Percentiles rank a stretch among this genome's conserved stretches.
Evolutionary conservation across 108 stramenopile species (phyloP).

Genomic region (Fragilaria radians): DNA sequence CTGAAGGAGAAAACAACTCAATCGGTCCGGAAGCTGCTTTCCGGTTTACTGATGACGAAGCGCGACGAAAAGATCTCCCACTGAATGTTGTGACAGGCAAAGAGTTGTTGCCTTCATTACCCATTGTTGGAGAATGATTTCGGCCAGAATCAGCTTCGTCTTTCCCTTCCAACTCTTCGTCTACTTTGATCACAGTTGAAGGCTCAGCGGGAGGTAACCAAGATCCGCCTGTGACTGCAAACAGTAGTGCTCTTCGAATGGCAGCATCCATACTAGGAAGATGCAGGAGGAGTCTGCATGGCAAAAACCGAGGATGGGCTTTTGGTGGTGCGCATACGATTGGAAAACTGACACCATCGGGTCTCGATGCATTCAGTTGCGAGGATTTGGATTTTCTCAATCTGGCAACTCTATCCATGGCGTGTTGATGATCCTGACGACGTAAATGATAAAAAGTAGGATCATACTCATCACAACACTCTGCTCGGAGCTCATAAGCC

Average conservation of each 20-base stretch:
- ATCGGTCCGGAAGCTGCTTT: slow-evolving; percentile 9
- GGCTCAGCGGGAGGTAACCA: slow-evolving; percentile 85
- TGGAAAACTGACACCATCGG: slow-evolving; percentile 42
- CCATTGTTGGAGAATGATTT: slow-evolving; percentile 2
- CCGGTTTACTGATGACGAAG: background rate
- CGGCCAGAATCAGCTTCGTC: slow-evolving; percentile 15
- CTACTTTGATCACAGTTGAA: slow-evolving; percentile 7
- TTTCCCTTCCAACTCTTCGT: slow-evolving; percentile 27
- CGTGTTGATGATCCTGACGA: slow-evolving; percentile 88
- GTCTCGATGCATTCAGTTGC: slow-evolving; percentile 9
- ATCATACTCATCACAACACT: slow-evolving; percentile 85
- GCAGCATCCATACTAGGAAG: slow-evolving; percentile 75
- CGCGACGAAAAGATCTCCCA: slow-evolving; percentile 5
- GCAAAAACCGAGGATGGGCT: slow-evolving; percentile 79
- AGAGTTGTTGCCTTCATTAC: slow-evolving; percentile 12
- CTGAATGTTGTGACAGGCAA: slow-evolving; percentile 23
- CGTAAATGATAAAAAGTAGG: slow-evolving; percentile 84
- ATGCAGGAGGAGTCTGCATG: slow-evolving; percentile 73
- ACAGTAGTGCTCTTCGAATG: slow-evolving; percentile 79
- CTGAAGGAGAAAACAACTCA: slow-evolving; percentile 58
- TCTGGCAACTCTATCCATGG: slow-evolving; percentile 84
- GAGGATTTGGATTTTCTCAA: slow-evolving; percentile 61
- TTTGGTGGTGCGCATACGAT: slow-evolving; percentile 72
- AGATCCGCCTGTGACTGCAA: slow-evolving; percentile 67
- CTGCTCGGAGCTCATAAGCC: slow-evolving; percentile 70